Base-by-base conservation (phyloP, 2,329 filamentous ascomycete species). In the Verruconis gallopava region DNA sequence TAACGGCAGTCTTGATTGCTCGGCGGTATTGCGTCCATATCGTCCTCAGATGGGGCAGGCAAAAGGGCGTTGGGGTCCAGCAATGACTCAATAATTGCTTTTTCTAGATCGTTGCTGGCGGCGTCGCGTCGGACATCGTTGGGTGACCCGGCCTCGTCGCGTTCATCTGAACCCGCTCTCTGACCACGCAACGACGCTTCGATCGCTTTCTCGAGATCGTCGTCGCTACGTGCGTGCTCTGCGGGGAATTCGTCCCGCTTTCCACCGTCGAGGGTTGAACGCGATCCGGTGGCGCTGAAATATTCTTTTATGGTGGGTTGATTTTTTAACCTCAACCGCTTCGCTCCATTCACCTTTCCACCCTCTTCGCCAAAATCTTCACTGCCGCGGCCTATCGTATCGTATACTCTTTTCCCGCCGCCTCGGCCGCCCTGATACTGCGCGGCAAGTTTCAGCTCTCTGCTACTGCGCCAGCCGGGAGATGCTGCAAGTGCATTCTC, bases 381-480 rank as follows among this genome's bases (percentile, higher is more conserved):
- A 34, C 75, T 75, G 1, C 79, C 79, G 15, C 72, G 71, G 13
- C 80, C 81, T 40, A 78, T 75, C 2, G 70, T 73, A 55, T 85
- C 79, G 44, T 68, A 72, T 22, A 81, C 64, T 42, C 78, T 67
- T 44, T 65, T 67, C 3, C 76, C 75, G 21, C 52, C 51, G 30
- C 20, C 15, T 6, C 15, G 25, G 3, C 76, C 75, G 32, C 52
- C 51, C 11, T 28, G 21, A n/a, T 38, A 36, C 57, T 93, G 85
- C 52, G 69, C 67, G 37, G 71, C 68, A 30, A 93, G 67, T 61
- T 89, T 91, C 42, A 68, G 60, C 35, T 69, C 73, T 33, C 84
- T 74, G 12, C 76, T 80, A 39, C 77, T 68, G 18, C 83, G 77
- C 85, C 85, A 93, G 54, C 74, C 71, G 49, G 65, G 77, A 50